These are phyloP conservation scores for Heliocybe sulcata DNA, from an alignment of 1,284 basidiomycete species.

Conservation along the genomic window DNA sequence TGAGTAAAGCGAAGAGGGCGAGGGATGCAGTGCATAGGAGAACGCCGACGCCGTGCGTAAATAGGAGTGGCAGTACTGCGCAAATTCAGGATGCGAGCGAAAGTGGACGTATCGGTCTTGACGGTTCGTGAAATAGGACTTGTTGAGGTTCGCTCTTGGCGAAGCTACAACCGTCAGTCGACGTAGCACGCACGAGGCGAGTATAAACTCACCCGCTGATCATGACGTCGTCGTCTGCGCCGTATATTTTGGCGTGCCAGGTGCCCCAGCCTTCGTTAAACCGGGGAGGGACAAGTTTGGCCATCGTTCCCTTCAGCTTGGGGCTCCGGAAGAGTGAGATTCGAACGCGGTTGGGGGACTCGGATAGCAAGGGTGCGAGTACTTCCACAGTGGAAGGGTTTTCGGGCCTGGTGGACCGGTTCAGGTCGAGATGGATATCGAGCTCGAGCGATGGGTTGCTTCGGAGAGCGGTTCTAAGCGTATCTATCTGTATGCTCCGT, in stretches of 20 bases:
- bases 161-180: neutral
- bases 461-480: conserved; percentile 54
- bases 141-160: conserved; percentile 86
- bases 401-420: conserved; percentile 87
- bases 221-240: conserved; percentile 87
- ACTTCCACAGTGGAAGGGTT: conserved; percentile 68
- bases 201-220: conserved; percentile 76
- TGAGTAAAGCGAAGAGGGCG: conserved; percentile 25
- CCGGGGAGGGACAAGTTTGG: conserved; percentile 78
- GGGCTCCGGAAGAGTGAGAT: conserved; percentile 84
- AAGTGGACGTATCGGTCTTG: conserved; percentile 93
- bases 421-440: conserved; percentile 80
- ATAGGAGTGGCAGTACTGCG: conserved; percentile 82
- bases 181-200: neutral
- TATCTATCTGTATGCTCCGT: conserved; percentile 47
- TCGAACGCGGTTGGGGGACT: conserved; percentile 72
- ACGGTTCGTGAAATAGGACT: conserved; percentile 91
- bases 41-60: conserved; percentile 65
- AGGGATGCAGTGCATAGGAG: conserved; percentile 43
- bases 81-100: conserved; percentile 49
- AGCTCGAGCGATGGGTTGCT: conserved; percentile 60
- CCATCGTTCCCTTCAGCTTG: conserved; percentile 68
- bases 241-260: conserved; percentile 97
- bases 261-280: conserved; percentile 99
- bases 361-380: conserved; percentile 63